Percentiles rank a stretch among this genome's conserved stretches.
Evolutionary conservation across 371 early-diverging fungal species (phyloP).

Genomic region (Mortierella sp.): DNA sequence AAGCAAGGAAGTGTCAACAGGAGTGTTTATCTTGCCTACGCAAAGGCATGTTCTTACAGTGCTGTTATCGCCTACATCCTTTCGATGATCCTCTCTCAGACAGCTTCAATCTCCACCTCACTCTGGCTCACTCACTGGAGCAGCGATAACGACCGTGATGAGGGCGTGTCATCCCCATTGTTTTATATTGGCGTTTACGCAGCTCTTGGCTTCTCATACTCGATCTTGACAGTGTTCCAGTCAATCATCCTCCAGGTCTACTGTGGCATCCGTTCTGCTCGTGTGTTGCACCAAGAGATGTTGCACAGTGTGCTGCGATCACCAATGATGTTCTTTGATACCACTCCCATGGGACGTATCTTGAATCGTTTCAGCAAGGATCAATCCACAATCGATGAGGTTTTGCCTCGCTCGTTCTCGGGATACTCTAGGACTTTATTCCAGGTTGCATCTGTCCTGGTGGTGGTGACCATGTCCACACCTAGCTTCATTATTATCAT

Average conservation of each 20-base stretch:
- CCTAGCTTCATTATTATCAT: slow-evolving; percentile 73
- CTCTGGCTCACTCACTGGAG: slow-evolving; percentile 86
- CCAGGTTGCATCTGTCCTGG: slow-evolving; percentile 68
- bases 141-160: slow-evolving; percentile 59
- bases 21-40: slow-evolving; percentile 82
- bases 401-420: slow-evolving; percentile 72
- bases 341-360: slow-evolving; percentile 90
- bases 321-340: slow-evolving; percentile 94
- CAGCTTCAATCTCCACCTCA: slow-evolving; percentile 43
- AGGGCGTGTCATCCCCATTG: slow-evolving; percentile 43
- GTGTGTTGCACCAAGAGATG: slow-evolving; percentile 74
- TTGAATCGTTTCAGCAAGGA: slow-evolving; percentile 92
- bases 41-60: slow-evolving; percentile 76
- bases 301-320: slow-evolving; percentile 66
- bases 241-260: slow-evolving; percentile 83
- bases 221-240: slow-evolving; percentile 77
- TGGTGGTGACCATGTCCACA: slow-evolving; percentile 72
- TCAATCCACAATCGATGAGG: slow-evolving; percentile 87
- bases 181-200: slow-evolving; percentile 88
- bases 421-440: slow-evolving; percentile 69
- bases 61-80: slow-evolving; percentile 68
- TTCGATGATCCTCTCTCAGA: slow-evolving; percentile 71
- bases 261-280: slow-evolving; percentile 85
- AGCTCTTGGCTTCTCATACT: slow-evolving; percentile 77
- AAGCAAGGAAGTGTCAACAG: slow-evolving; percentile 85